These are phyloP conservation scores for Cavenderia fasciculata DNA, from an alignment of 78 protist genomes.

Conservation along the genomic window DNA sequence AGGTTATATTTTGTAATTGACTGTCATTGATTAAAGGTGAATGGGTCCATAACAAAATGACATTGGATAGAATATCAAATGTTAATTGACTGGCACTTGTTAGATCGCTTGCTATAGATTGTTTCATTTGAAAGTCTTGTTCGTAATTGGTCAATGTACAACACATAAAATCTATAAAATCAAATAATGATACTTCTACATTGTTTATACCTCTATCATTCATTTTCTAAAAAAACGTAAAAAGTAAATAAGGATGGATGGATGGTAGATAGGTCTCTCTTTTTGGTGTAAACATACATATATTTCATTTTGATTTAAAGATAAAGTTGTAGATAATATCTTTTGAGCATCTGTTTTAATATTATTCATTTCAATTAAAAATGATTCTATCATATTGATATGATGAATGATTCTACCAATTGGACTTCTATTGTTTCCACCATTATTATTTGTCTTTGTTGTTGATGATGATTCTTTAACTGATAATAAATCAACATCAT, in stretches of 20 bases:
- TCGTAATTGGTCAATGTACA: neutral
- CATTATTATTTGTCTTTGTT: too few species aligned
- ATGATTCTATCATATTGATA: too few species aligned
- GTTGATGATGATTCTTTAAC: too few species aligned
- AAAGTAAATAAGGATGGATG: neutral
- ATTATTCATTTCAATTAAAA: too few species aligned
- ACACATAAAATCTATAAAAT: neutral
- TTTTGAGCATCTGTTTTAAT: neutral
- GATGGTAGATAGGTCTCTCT: neutral
- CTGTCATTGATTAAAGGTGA: neutral
- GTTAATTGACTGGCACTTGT: neutral
- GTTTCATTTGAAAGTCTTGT: neutral
- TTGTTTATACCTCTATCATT: neutral
- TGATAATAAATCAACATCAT: too few species aligned
- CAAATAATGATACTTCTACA: neutral
- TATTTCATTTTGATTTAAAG: too few species aligned
- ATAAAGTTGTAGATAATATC: neutral
- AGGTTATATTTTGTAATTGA: neutral
- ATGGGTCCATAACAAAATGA: neutral
- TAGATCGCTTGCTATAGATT: neutral
- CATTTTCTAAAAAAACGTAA: neutral
- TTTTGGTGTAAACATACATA: neutral
- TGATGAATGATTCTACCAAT: too few species aligned
- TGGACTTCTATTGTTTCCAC: too few species aligned
- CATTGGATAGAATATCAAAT: neutral